Percentiles rank a stretch among this genome's conserved stretches.
Conservation (phyloP, 2,329 filamentous ascomycete genomes). For the Calonectria naviculata region DNA sequence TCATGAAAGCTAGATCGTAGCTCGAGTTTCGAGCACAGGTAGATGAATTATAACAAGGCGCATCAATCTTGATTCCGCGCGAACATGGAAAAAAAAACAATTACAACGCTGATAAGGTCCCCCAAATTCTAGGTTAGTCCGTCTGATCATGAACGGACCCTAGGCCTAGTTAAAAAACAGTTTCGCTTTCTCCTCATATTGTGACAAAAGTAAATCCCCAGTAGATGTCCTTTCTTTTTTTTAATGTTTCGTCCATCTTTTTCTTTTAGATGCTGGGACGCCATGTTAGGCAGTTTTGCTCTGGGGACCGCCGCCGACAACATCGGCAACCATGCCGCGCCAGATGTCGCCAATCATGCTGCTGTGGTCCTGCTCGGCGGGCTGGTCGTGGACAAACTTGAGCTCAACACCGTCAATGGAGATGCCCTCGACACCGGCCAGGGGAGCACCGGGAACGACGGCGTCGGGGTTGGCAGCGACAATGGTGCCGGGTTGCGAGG, state of each 20-base stretch:
- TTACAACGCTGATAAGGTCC: conserved; percentile 38
- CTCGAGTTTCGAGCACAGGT: conserved; percentile 14
- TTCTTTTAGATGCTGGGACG: background rate
- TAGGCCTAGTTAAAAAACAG: background rate
- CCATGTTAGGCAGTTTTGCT: conserved; percentile 6
- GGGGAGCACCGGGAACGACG: conserved; percentile 60
- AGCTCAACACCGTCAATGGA: conserved; percentile 67
- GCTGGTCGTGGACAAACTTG: conserved; percentile 59
- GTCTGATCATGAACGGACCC: conserved; percentile 12
- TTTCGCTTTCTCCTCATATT: conserved; percentile 10
- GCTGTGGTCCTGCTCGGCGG: conserved; percentile 43
- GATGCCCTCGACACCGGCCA: conserved; percentile 70
- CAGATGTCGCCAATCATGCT: conserved; percentile 66
- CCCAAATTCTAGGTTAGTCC: conserved; percentile 11
- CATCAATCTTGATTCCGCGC: conserved; percentile 15
- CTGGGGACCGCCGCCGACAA: conserved; percentile 38
- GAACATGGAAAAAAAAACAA: conserved; percentile 26
- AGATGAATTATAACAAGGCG: conserved; percentile 22
- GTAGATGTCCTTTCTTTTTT: conserved; percentile 9
- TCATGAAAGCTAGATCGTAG: conserved; percentile 26
- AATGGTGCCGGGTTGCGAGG: conserved; percentile 61
- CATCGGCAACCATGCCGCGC: conserved; percentile 67
- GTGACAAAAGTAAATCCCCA: background rate
- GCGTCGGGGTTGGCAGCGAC: conserved; percentile 67
- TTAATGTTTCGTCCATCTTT: background rate